Percentiles rank a stretch among this genome's conserved stretches.
Evolutionary conservation across 345 rosid genomes (phyloP).

Genomic region (Limnanthes douglasii): DNA sequence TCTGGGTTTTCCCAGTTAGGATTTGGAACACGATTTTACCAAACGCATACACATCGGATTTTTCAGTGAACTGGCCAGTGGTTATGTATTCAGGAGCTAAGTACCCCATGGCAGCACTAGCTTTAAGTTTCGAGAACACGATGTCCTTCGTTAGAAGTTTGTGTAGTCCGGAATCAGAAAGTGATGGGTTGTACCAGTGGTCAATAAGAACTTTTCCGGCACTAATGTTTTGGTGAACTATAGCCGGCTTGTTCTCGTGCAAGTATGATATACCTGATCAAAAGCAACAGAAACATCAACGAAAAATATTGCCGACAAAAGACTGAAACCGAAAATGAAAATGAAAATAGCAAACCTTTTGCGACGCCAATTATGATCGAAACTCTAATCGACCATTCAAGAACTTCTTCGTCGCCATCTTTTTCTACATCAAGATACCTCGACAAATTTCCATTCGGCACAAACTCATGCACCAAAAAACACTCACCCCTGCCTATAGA

Average conservation of each 20-base stretch:
- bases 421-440: conserved; percentile 57
- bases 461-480: conserved; percentile 69
- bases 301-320: conserved; percentile 1
- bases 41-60: conserved; percentile 78
- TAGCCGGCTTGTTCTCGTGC: conserved; percentile 54
- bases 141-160: conserved; percentile 81
- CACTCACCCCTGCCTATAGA: conserved; percentile 93
- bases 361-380: conserved; percentile 75
- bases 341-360: conserved; percentile 33
- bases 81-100: conserved; percentile 87
- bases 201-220: conserved; percentile 79
- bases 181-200: conserved; percentile 47
- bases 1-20: conserved; percentile 50
- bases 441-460: conserved; percentile 69
- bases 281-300: not conserved
- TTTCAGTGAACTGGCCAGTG: conserved; percentile 83
- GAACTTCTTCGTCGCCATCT: conserved; percentile 41
- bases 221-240: conserved; percentile 73
- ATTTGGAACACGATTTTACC: conserved; percentile 70
- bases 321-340: not conserved
- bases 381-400: conserved; percentile 77
- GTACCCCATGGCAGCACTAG: conserved; percentile 98
- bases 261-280: conserved; percentile 58
- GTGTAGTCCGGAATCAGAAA: conserved; percentile 77
- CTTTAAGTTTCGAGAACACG: conserved; percentile 79